phyloP scores from a whole-genome alignment of 2,329 filamentous ascomycete genomes.

The Talaromyces albobiverticillius region DNA sequence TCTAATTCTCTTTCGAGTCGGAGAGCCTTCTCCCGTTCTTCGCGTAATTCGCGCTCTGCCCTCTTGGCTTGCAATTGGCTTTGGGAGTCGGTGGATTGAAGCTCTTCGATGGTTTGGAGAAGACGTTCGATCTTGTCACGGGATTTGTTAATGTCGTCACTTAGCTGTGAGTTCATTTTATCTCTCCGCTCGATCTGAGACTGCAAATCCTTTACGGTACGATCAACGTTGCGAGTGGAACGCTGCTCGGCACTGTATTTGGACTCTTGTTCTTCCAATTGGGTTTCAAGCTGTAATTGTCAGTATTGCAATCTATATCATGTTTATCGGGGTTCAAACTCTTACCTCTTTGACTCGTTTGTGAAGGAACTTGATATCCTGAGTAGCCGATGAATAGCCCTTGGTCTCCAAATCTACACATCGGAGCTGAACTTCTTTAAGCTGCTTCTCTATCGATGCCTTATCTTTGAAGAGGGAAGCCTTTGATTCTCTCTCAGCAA shows the following conservation, averaged over 20 bases:
- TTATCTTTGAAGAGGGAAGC: slow-evolving; percentile 86
- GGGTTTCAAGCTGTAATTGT: slow-evolving; percentile 70
- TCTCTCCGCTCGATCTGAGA: slow-evolving; percentile 89
- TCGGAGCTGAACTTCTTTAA: slow-evolving; percentile 86
- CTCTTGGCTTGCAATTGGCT: slow-evolving; percentile 78
- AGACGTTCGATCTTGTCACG: slow-evolving; percentile 90
- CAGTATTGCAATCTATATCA: slow-evolving; percentile 21
- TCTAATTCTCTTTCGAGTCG: slow-evolving; percentile 87
- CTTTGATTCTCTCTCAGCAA: slow-evolving; percentile 76
- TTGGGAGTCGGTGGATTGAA: slow-evolving; percentile 81
- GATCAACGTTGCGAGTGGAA: slow-evolving; percentile 87
- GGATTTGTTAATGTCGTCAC: slow-evolving; percentile 78
- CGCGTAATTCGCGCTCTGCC: slow-evolving; percentile 83
- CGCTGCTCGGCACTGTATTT: slow-evolving; percentile 78
- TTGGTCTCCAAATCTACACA: slow-evolving; percentile 95
- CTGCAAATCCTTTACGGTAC: slow-evolving; percentile 89
- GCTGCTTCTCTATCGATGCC: slow-evolving; percentile 78
- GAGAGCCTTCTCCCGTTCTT: slow-evolving; percentile 78
- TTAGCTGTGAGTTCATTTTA: slow-evolving; percentile 75
- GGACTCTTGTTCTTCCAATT: slow-evolving; percentile 78
- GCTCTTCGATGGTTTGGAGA: slow-evolving; percentile 85
- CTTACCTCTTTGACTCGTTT: slow-evolving; percentile 92
- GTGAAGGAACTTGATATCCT: slow-evolving; percentile 92
- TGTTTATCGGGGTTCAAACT: slow-evolving; percentile 15
- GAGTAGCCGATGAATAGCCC: slow-evolving; percentile 88